A percentile compares a stretch with the other conserved stretches of the same genome.
Conservation (phyloP, 768 basidiomycete genomes). For the Mycena belliarum region DNA sequence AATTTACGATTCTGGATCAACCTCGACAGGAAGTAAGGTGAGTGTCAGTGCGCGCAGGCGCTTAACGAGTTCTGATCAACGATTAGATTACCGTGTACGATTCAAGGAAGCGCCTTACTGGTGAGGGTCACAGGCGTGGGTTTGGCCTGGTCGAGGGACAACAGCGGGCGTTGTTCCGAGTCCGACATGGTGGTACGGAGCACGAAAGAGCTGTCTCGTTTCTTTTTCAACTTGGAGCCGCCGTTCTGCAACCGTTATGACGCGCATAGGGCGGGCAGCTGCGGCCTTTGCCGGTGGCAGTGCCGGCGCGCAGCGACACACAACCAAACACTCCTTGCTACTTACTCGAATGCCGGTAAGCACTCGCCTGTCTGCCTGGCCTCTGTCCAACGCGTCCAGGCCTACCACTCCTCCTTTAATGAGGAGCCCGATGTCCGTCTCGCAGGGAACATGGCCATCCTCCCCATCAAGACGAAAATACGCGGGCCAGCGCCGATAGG, state of each 20-base stretch:
- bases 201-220: neutral
- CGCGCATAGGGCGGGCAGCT: no score
- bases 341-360: constrained; percentile 55
- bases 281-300: no score
- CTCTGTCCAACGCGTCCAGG: constrained; percentile 48
- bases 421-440: constrained; percentile 78
- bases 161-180: constrained; percentile 47
- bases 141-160: constrained; percentile 46
- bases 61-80: constrained; percentile 62
- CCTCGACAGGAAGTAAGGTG: constrained; percentile 78
- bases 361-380: constrained; percentile 20
- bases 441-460: constrained; percentile 86
- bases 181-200: constrained; percentile 39
- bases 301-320: no score
- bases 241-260: no score
- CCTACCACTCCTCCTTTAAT: constrained; percentile 95
- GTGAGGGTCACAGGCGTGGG: constrained; percentile 73
- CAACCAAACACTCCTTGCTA: neutral
- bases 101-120: constrained; percentile 48
- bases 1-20: constrained; percentile 45
- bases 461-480: constrained; percentile 90
- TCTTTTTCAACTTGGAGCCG: no score
- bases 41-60: constrained; percentile 77
- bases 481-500: constrained; percentile 90
- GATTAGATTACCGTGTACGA: neutral